phyloP scores from a whole-genome alignment of 192 early-diverging fungal genomes.

The Spizellomyces sp. region DNA sequence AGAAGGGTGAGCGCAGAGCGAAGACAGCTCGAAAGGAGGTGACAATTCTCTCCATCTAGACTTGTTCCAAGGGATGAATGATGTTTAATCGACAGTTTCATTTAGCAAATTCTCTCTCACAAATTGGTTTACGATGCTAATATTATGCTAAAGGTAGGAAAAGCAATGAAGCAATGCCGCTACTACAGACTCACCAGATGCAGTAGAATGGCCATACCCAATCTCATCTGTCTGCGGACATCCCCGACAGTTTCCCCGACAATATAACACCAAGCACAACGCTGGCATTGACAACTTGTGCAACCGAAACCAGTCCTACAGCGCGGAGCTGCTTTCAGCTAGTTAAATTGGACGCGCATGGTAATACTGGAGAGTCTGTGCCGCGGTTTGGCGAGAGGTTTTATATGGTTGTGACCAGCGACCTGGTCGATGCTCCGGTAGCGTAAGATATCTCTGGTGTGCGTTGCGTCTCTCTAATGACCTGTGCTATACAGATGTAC shows the following conservation, averaged over 20 bases:
- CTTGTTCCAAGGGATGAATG: not conserved
- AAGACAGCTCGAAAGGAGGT: constrained; percentile 23
- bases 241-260: constrained; percentile 35
- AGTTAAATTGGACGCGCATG: not conserved
- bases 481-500: constrained; percentile 36
- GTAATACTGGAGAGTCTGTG: not conserved
- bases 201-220: constrained; percentile 33
- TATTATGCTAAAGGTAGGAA: constrained; percentile 42
- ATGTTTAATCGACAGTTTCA: constrained; percentile 11
- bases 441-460: not conserved
- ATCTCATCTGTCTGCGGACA: constrained; percentile 32
- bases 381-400: constrained; percentile 34
- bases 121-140: constrained; percentile 30
- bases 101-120: constrained; percentile 8
- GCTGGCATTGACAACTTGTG: constrained; percentile 30
- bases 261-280: constrained; percentile 4
- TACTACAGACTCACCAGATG: not conserved
- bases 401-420: constrained; percentile 32
- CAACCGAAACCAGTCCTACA: constrained; percentile 1
- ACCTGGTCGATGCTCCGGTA: constrained; percentile 34
- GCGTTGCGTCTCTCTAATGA: not conserved
- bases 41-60: not conserved
- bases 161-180: constrained; percentile 2
- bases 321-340: constrained; percentile 32
- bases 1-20: constrained; percentile 28